phyloP scores from a whole-genome alignment of 2,329 filamentous ascomycete species.

The Chaetothyriales sp. region DNA sequence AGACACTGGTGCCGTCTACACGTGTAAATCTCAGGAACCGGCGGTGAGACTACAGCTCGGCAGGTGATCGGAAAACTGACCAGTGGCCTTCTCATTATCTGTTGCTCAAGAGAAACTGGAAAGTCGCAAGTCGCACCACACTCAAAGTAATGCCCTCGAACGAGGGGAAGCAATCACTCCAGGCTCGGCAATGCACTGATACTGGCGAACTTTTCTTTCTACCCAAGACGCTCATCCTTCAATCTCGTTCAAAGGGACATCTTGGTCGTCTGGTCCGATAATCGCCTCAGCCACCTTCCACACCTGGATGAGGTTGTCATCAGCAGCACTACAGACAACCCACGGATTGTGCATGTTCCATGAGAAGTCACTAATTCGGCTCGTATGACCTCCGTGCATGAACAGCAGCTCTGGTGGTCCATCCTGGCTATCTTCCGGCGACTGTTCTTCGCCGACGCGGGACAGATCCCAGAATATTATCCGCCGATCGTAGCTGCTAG shows the following conservation, averaged over 20 bases:
- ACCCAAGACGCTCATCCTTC: slow-evolving; percentile 27
- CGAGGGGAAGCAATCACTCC: background rate
- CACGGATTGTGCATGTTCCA: slow-evolving; percentile 97
- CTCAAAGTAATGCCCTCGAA: background rate
- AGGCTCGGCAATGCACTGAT: background rate
- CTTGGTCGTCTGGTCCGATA: slow-evolving; percentile 52
- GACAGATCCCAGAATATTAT: slow-evolving; percentile 96
- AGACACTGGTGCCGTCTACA: no score
- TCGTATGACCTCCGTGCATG: slow-evolving; percentile 98
- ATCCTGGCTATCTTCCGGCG: slow-evolving; percentile 86
- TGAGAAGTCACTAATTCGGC: slow-evolving; percentile 88
- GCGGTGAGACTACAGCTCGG: no score
- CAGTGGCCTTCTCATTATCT: no score
- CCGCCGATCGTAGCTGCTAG: slow-evolving; percentile 79
- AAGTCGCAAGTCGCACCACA: no score
- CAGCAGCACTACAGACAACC: slow-evolving; percentile 87
- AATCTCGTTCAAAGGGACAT: slow-evolving; percentile 62
- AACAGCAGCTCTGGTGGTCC: slow-evolving; percentile 93
- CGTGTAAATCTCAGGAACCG: no score
- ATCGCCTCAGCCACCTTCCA: slow-evolving; percentile 79
- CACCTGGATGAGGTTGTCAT: slow-evolving; percentile 92
- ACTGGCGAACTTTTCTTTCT: no score
- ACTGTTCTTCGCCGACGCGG: slow-evolving; percentile 82
- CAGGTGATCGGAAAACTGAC: no score
- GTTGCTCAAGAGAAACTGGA: no score